Evolutionary conservation across 2,329 filamentous ascomycete genomes (phyloP), one percentile per base, ranked within the genome.

Genomic region (Cadophora sp.): DNA sequence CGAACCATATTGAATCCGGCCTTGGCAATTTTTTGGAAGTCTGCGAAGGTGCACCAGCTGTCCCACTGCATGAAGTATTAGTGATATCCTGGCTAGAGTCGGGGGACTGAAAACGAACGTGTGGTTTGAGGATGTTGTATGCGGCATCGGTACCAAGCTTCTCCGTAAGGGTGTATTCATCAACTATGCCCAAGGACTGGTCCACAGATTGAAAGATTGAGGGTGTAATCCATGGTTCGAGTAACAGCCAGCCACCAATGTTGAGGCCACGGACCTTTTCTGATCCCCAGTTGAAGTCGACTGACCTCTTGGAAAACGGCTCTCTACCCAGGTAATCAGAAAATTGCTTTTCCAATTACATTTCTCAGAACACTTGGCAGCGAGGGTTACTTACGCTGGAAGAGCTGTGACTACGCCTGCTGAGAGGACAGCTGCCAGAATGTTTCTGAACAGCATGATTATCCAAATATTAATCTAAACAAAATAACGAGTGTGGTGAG

Each of bases 1-100:
- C 87, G 81, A 11, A 89, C 84, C 11, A 86, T 79, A 75, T 89
- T 89, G 77, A 89, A 86, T 6, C 87, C 86, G 0, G 85, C 81
- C 43, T 82, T 77, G 22, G 82, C 81, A 72, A 89, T 89, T 71
- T 84, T 86, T 73, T 85, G 78, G 75, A 89, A 87, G 73, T 89
- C 86, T 14, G 77, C 73, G 24, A 73, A 73, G 1, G 72, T 77
- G n/a, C 71, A 73, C 74, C 75, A 78, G 12, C 64, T 70, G 62
- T 77, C 76, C 76, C 76, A 78, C 73, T 75, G 6, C n/a, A 6
- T 43, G 1, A 27, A 46, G 6, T 16, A 34, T 73, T 50, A 72
- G 68, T 51, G 26, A 27, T 56, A 3, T 43, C 40, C 7, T 46
- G 16, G 19, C 22, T 9, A 19, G 55, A 29, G 72, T 80, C 46